A percentile compares a stretch with the other conserved stretches of the same genome.
phyloP scores from a whole-genome alignment of 2,329 filamentous ascomycete genomes.

The Colletotrichum higginsianum region DNA sequence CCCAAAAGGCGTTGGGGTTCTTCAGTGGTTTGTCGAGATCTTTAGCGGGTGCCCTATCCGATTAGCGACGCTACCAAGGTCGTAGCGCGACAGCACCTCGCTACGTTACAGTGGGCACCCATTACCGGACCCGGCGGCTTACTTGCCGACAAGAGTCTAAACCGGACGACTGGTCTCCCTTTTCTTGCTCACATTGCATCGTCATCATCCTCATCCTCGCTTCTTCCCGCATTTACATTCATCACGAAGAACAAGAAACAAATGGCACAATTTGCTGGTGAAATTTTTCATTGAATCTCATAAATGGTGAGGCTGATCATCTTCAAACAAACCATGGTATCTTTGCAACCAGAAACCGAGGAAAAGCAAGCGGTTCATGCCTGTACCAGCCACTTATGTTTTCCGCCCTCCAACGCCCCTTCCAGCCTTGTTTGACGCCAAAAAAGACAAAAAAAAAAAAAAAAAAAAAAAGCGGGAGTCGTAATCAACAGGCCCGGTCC shows the following conservation, averaged over 20 bases:
- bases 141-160: background rate
- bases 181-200: background rate
- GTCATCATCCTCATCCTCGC: background rate
- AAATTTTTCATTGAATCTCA: background rate
- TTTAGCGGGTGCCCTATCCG: conserved; percentile 9
- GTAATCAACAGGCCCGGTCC: background rate
- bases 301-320: background rate
- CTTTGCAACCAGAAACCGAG: conserved; percentile 24
- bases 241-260: background rate
- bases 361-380: conserved; percentile 38
- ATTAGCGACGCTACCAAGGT: conserved; percentile 17
- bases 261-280: background rate
- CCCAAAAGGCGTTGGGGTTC: background rate
- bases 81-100: conserved; percentile 19
- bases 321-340: conserved; percentile 36
- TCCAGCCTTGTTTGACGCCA: conserved; percentile 24
- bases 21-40: background rate
- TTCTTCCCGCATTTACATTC: background rate
- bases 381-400: conserved; percentile 36
- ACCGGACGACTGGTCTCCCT: background rate
- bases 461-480: background rate
- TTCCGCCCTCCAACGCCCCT: conserved; percentile 26
- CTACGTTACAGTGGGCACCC: conserved; percentile 23
- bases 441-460: background rate
- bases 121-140: background rate